Evolutionary conservation across 1,284 basidiomycete species (phyloP).

Genomic region (Moniliella sp.): DNA sequence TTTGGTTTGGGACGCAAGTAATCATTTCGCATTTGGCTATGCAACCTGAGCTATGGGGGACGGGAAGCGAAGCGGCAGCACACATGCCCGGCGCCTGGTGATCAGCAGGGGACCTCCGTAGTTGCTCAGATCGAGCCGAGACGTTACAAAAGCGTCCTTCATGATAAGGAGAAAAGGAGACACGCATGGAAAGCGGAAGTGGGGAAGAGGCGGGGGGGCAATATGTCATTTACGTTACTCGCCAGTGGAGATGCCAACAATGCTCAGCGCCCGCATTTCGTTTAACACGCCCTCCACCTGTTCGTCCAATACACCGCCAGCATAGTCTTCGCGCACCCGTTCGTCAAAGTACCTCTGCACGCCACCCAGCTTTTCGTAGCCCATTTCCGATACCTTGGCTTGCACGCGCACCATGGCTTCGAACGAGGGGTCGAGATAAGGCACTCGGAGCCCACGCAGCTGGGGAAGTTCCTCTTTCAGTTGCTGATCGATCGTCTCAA

Average conservation of each 20-base stretch:
- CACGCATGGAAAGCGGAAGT: no score
- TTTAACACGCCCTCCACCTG: slow-evolving; percentile 83
- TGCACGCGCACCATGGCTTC: slow-evolving; percentile 93
- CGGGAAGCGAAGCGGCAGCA: no score
- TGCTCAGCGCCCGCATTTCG: slow-evolving; percentile 86
- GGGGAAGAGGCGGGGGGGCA: no score
- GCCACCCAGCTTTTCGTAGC: slow-evolving; percentile 86
- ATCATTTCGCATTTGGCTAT: no score
- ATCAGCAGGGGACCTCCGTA: no score
- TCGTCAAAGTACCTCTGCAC: slow-evolving; percentile 56
- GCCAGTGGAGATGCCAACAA: slow-evolving; percentile 41
- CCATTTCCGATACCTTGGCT: slow-evolving; percentile 84
- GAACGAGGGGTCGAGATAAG: slow-evolving; percentile 92
- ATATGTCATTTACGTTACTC: no score
- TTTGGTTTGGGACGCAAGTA: no score
- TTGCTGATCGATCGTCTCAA: slow-evolving; percentile 76
- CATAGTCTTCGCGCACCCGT: slow-evolving; percentile 50
- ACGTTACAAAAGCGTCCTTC: no score
- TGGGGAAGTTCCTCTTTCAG: slow-evolving; percentile 74
- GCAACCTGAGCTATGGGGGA: no score
- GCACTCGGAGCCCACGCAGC: slow-evolving; percentile 71
- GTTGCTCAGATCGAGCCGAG: no score
- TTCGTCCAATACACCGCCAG: slow-evolving; percentile 77
- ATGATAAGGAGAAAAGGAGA: no score
- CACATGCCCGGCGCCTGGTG: no score